Conservation (phyloP, 306 rosid genomes). For the Gleditsia sinensis region DNA sequence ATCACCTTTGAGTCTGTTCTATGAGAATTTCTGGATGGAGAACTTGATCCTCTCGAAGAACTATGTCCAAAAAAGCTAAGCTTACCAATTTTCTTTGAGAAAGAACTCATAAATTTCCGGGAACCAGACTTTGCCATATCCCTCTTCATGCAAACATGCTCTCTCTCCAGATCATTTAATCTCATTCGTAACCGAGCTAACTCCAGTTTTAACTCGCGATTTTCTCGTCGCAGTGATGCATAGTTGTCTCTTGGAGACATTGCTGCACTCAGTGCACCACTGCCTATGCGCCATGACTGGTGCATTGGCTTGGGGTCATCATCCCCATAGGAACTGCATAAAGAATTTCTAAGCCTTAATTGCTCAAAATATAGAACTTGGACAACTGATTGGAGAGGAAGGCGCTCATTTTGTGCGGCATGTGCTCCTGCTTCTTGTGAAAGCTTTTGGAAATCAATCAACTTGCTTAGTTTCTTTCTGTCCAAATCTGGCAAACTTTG, state of each 20-base stretch:
- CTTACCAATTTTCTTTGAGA: constrained; percentile 82
- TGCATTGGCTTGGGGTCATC: constrained; percentile 89
- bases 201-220: constrained; percentile 97
- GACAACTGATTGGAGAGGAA: constrained; percentile 92
- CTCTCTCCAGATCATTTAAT: constrained; percentile 91
- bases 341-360: constrained; percentile 76
- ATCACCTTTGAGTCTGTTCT: constrained; percentile 93
- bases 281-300: constrained; percentile 91
- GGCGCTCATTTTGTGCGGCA: constrained; percentile 99
- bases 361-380: constrained; percentile 97
- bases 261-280: constrained; percentile 98
- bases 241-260: constrained; percentile 99
- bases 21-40: constrained; percentile 87
- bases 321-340: constrained; percentile 68
- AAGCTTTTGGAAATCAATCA: constrained; percentile 96
- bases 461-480: constrained; percentile 76
- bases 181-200: constrained; percentile 89
- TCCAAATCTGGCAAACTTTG: constrained; percentile 81
- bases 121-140: constrained; percentile 91
- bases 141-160: constrained; percentile 98
- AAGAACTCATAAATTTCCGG: constrained; percentile 82
- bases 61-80: constrained; percentile 76
- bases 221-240: constrained; percentile 91
- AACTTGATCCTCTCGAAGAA: constrained; percentile 87
- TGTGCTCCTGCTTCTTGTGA: constrained; percentile 98